These are phyloP conservation scores for Trichoderma reesei DNA, from an alignment of 495 filamentous ascomycete species.

Conservation along the genomic window DNA sequence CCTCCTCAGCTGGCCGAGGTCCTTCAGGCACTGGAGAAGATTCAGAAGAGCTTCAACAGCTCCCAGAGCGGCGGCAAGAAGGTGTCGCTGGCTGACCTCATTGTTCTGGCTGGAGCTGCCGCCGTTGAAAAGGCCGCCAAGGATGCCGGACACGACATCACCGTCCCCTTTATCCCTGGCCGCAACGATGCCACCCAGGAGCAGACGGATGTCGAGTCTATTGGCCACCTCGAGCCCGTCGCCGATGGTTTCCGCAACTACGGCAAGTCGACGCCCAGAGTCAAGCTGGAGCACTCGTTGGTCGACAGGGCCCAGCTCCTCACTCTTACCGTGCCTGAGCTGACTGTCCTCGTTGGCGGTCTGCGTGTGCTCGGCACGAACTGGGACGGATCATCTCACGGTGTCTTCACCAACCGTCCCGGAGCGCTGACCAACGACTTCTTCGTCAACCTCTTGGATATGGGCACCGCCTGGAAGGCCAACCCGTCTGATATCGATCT, in stretches of 20 bases:
- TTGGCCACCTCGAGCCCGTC: slow-evolving; percentile 49
- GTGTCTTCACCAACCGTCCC: slow-evolving; percentile 52
- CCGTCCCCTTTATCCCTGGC: slow-evolving; percentile 40
- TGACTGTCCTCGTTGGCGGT: slow-evolving; percentile 58
- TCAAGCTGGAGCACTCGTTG: slow-evolving; percentile 53
- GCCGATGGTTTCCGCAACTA: slow-evolving; percentile 70
- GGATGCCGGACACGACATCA: slow-evolving; percentile 22
- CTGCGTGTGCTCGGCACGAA: slow-evolving; percentile 56
- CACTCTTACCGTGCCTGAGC: slow-evolving; percentile 55
- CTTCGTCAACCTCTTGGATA: slow-evolving; percentile 65
- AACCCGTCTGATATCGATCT: slow-evolving; percentile 32
- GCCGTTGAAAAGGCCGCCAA: slow-evolving; percentile 60
- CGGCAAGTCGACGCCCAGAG: slow-evolving; percentile 46
- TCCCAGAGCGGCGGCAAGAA: slow-evolving; percentile 43
- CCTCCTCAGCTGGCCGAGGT: slow-evolving; percentile 48
- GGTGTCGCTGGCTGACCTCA: slow-evolving; percentile 61
- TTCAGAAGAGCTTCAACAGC: slow-evolving; percentile 53
- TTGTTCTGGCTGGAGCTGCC: slow-evolving; percentile 57
- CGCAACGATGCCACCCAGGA: slow-evolving; percentile 45
- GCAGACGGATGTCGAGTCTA: slow-evolving; percentile 54
- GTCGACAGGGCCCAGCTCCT: slow-evolving; percentile 59
- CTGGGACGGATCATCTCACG: slow-evolving; percentile 51
- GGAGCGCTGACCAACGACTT: slow-evolving; percentile 65
- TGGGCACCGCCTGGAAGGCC: slow-evolving; percentile 52
- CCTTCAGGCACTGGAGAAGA: slow-evolving; percentile 45